These are phyloP conservation scores for Trifolium subterraneum DNA, from an alignment of 306 rosid genomes.

Conservation along the genomic window DNA sequence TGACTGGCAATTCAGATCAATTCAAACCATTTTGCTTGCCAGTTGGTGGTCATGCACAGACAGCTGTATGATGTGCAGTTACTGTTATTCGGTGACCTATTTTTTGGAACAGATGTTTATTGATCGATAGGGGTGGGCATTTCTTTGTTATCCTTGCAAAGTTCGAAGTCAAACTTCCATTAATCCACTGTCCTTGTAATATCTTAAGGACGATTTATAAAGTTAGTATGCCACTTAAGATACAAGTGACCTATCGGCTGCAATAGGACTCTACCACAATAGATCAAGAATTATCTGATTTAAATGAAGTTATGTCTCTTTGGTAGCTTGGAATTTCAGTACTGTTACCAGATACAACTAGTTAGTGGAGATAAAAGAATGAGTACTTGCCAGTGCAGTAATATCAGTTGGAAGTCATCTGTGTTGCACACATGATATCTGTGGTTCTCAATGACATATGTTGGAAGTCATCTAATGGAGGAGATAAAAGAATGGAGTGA, in stretches of 20 bases:
- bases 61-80: slow-evolving; percentile 44
- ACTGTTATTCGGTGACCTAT: slow-evolving; percentile 40
- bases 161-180: slow-evolving; percentile 34
- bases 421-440: slow-evolving; percentile 20
- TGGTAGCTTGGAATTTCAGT: slow-evolving; percentile 36
- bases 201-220: slow-evolving; percentile 42
- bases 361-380: slow-evolving; percentile 33
- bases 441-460: slow-evolving; percentile 23
- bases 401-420: slow-evolving; percentile 39
- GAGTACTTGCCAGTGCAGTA: slow-evolving; percentile 33
- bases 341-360: slow-evolving; percentile 34
- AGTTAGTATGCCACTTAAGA: slow-evolving; percentile 37
- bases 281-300: slow-evolving; percentile 38
- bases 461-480: slow-evolving; percentile 42
- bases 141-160: slow-evolving; percentile 42
- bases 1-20: slow-evolving; percentile 51
- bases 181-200: slow-evolving; percentile 22
- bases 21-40: slow-evolving; percentile 52
- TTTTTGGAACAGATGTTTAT: slow-evolving; percentile 37
- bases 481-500: slow-evolving; percentile 39
- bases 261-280: slow-evolving; percentile 26
- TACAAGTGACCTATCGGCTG: slow-evolving; percentile 42
- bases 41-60: slow-evolving; percentile 47
- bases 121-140: slow-evolving; percentile 33
- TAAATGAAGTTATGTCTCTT: slow-evolving; percentile 43